A percentile compares a stretch with the other conserved stretches of the same genome.
These are phyloP conservation scores for Fusarium globosum DNA, from an alignment of 2,329 filamentous ascomycete species.

Conservation along the genomic window DNA sequence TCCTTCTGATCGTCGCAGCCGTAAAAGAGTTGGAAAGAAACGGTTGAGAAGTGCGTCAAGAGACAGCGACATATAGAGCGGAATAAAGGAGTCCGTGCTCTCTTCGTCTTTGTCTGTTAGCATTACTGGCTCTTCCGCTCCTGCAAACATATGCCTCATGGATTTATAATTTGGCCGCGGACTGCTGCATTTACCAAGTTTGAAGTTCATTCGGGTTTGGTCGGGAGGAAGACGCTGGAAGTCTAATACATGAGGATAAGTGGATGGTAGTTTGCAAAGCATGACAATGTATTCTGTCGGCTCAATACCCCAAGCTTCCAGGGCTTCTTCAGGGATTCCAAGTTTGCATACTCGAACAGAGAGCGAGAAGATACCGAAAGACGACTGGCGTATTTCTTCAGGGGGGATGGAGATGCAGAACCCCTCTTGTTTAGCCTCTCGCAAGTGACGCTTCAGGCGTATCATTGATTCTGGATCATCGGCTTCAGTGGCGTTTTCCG, in stretches of 20 bases:
- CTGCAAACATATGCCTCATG: conserved; percentile 53
- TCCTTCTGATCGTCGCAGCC: conserved; percentile 62
- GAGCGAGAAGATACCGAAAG: conserved; percentile 66
- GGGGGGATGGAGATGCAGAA: conserved; percentile 75
- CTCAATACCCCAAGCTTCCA: conserved; percentile 80
- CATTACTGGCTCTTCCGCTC: conserved; percentile 7
- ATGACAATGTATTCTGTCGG: conserved; percentile 77
- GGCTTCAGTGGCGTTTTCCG: background rate
- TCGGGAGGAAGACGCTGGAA: conserved; percentile 57
- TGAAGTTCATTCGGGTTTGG: conserved; percentile 61
- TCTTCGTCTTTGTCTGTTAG: background rate
- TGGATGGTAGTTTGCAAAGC: conserved; percentile 71
- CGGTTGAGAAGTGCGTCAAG: conserved; percentile 70
- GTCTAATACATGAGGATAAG: conserved; percentile 70
- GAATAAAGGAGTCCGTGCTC: conserved; percentile 42
- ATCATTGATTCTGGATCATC: background rate
- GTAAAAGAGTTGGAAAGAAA: conserved; percentile 71
- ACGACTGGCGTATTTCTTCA: conserved; percentile 55
- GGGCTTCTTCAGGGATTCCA: conserved; percentile 77
- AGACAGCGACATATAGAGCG: conserved; percentile 77
- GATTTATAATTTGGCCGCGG: conserved; percentile 76
- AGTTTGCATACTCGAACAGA: conserved; percentile 78
- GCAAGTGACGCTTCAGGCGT: conserved; percentile 54
- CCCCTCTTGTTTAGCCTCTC: conserved; percentile 69
- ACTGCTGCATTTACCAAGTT: conserved; percentile 74